These are phyloP conservation scores for Aspergillus piperis DNA, from an alignment of 2,329 filamentous ascomycete genomes.

Conservation along the genomic window DNA sequence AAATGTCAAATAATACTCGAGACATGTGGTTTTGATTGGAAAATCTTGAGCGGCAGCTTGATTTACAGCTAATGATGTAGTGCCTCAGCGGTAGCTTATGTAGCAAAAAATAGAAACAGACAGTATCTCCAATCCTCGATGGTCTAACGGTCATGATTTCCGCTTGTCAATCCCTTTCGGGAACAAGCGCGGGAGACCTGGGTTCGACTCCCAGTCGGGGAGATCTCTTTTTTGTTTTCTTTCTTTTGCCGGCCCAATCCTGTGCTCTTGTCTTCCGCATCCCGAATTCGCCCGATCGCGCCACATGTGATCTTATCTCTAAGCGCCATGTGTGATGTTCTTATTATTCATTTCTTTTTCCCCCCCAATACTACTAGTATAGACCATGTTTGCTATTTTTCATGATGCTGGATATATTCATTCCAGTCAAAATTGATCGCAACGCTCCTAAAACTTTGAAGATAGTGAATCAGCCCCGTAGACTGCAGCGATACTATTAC, in stretches of 20 bases:
- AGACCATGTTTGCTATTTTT: no score
- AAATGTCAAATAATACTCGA: no score
- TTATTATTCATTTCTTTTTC: neutral
- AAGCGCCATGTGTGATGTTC: neutral
- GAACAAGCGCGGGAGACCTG: slow-evolving; percentile 16
- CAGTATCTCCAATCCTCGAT: neutral
- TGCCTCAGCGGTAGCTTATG: rapidly evolving
- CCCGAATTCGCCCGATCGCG: neutral
- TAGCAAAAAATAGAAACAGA: neutral
- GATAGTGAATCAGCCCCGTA: no score
- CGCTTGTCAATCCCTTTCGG: slow-evolving; percentile 15
- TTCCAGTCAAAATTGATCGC: no score
- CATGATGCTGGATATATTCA: no score
- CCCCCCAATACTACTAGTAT: no score
- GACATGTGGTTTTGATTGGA: rapidly evolving
- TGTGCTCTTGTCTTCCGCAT: neutral
- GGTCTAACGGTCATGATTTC: slow-evolving; percentile 19
- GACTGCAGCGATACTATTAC: no score
- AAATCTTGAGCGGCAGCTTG: no score
- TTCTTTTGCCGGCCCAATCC: neutral
- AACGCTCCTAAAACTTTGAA: no score
- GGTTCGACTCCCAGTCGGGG: slow-evolving; percentile 20
- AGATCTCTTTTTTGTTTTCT: slow-evolving; percentile 7
- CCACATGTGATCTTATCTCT: neutral
- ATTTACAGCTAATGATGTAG: no score